These are phyloP conservation scores for Galerina sulciceps DNA, from an alignment of 768 basidiomycete genomes.

Conservation along the genomic window DNA sequence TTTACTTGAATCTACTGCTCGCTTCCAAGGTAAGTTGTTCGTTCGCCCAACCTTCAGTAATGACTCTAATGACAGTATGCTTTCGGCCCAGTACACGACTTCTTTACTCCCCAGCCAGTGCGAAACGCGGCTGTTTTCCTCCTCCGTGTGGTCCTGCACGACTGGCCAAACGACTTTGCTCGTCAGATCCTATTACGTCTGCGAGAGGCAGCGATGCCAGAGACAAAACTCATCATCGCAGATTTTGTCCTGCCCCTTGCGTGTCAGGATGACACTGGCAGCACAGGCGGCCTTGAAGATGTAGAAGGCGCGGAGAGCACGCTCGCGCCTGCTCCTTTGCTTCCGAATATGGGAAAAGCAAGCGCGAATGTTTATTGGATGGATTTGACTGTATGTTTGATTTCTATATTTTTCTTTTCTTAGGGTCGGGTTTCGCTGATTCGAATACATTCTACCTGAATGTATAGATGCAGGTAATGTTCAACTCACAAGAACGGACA, in stretches of 20 bases:
- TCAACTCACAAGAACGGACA: slow-evolving; percentile 74
- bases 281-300: slow-evolving; percentile 32
- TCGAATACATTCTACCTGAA: not conserved
- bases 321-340: slow-evolving; percentile 63
- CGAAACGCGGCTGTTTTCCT: slow-evolving; percentile 65
- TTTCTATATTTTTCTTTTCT: not conserved
- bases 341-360: slow-evolving; percentile 76
- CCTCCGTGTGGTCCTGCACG: slow-evolving; percentile 73
- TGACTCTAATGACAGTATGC: not conserved
- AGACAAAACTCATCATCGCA: slow-evolving; percentile 68
- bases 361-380: slow-evolving; percentile 73
- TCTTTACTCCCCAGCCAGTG: slow-evolving; percentile 68
- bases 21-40: slow-evolving; percentile 51
- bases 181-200: slow-evolving; percentile 47
- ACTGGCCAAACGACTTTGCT: slow-evolving; percentile 73
- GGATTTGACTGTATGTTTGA: slow-evolving; percentile 60
- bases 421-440: not conserved
- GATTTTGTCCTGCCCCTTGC: slow-evolving; percentile 76
- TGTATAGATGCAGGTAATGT: slow-evolving; percentile 66
- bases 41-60: not conserved
- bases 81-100: slow-evolving; percentile 62
- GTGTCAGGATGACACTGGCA: slow-evolving; percentile 54
- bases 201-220: slow-evolving; percentile 49
- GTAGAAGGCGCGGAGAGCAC: slow-evolving; percentile 57
- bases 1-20: slow-evolving; percentile 54